These are phyloP conservation scores for Lactuca sativa DNA, from an alignment of 129 eudicot genomes.

Conservation along the genomic window DNA sequence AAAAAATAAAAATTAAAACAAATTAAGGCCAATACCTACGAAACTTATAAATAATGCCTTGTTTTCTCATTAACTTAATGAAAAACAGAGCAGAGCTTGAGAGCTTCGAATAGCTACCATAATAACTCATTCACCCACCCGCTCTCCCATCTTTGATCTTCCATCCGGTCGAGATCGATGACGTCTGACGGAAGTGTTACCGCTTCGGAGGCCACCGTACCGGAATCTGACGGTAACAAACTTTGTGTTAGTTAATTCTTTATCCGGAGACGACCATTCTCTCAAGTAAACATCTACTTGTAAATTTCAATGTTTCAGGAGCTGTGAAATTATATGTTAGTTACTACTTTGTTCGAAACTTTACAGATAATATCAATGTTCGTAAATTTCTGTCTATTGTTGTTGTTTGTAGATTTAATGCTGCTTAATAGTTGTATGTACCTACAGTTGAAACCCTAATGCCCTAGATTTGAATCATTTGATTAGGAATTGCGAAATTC, in stretches of 20 bases:
- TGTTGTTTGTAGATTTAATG: neutral
- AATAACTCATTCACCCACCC: too few relatives aligned
- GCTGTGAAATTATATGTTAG: neutral
- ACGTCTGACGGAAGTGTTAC: neutral
- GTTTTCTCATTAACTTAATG: too few relatives aligned
- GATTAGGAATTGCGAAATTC: neutral
- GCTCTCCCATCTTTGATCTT: too few relatives aligned
- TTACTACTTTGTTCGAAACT: neutral
- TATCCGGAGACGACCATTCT: neutral
- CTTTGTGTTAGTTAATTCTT: too few relatives aligned
- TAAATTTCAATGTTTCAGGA: neutral
- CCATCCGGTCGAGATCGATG: too few relatives aligned
- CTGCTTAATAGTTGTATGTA: neutral
- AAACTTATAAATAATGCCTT: too few relatives aligned
- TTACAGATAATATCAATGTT: neutral
- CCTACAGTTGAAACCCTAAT: neutral
- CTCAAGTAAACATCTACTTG: neutral
- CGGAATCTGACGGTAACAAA: too few relatives aligned
- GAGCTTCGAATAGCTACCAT: too few relatives aligned
- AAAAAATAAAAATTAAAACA: too few relatives aligned
- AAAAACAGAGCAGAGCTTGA: too few relatives aligned
- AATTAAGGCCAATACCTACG: too few relatives aligned
- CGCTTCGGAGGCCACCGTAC: neutral
- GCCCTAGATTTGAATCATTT: constrained; percentile 8
- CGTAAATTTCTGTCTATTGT: neutral